Evolutionary conservation across 1,139 yeast species (phyloP).

Genomic region (Saccharomyces hybrid): DNA sequence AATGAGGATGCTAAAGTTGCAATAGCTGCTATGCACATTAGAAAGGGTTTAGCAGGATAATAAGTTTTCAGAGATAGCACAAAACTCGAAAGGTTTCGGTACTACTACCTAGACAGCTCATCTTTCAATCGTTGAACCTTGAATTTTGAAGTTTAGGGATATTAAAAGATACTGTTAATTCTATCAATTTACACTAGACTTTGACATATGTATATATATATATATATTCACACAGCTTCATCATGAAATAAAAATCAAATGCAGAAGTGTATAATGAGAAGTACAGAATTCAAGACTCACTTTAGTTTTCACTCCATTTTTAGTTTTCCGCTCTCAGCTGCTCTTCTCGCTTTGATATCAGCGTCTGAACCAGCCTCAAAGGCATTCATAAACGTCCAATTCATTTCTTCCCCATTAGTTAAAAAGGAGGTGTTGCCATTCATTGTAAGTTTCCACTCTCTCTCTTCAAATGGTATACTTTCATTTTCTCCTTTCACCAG

Average conservation of each 20-base stretch:
- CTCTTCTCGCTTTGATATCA: constrained; percentile 48
- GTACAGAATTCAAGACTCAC: neutral
- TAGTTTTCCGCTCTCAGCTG: constrained; percentile 8
- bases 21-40: neutral
- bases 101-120: neutral
- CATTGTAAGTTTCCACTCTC: constrained; percentile 46
- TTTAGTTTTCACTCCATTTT: neutral
- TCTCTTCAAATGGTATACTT: constrained; percentile 11
- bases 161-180: neutral
- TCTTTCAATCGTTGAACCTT: neutral
- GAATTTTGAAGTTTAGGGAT: neutral
- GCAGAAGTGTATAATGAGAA: neutral
- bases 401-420: constrained; percentile 79
- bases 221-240: neutral
- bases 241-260: neutral
- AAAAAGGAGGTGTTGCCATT: constrained; percentile 67
- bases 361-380: constrained; percentile 76
- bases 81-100: neutral
- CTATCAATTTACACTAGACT: neutral
- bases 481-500: neutral
- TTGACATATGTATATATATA: neutral
- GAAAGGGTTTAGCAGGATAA: neutral
- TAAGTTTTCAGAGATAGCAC: neutral
- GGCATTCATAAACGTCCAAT: constrained; percentile 62
- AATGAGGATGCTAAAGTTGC: neutral